Conservation (phyloP, 371 early-diverging fungal species). For the Edhazardia aedis region DNA sequence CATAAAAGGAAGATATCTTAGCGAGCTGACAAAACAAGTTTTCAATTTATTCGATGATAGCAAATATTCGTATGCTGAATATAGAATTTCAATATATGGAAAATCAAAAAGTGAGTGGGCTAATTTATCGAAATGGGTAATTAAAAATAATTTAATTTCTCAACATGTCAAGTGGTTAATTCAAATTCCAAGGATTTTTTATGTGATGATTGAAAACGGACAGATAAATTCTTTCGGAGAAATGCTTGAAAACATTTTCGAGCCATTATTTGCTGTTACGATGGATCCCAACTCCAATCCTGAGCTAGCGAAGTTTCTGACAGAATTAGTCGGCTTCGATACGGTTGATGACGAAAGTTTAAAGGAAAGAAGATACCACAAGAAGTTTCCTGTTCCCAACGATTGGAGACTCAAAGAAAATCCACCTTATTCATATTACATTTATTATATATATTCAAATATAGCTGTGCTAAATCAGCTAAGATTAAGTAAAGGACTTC, state of each 20-base stretch:
- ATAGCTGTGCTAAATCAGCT: conserved; percentile 61
- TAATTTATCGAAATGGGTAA: conserved; percentile 57
- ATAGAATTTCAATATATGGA: conserved; percentile 45
- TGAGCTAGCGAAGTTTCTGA: conserved; percentile 66
- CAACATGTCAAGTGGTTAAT: conserved; percentile 79
- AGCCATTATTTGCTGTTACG: conserved; percentile 74
- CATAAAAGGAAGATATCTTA: conserved; percentile 66
- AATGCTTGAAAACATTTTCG: conserved; percentile 54
- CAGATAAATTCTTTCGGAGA: conserved; percentile 57
- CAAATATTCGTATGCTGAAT: conserved; percentile 42
- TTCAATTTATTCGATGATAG: conserved; percentile 69
- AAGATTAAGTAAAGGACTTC: conserved; percentile 56
- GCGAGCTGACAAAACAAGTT: conserved; percentile 80
- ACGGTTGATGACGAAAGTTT: conserved; percentile 87
- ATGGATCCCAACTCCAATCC: conserved; percentile 58
- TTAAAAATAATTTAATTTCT: conserved; percentile 66
- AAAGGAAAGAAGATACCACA: conserved; percentile 57
- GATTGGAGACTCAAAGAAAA: conserved; percentile 57
- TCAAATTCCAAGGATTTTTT: conserved; percentile 77
- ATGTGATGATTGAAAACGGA: conserved; percentile 56
- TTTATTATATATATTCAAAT: conserved; percentile 79
- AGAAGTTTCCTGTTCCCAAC: conserved; percentile 61
- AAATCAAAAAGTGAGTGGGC: conserved; percentile 63
- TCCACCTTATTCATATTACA: conserved; percentile 85
- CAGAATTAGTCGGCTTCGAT: conserved; percentile 79